Evolutionary conservation across 192 early-diverging fungal genomes (phyloP).

Genomic region (Coemansia sp.): DNA sequence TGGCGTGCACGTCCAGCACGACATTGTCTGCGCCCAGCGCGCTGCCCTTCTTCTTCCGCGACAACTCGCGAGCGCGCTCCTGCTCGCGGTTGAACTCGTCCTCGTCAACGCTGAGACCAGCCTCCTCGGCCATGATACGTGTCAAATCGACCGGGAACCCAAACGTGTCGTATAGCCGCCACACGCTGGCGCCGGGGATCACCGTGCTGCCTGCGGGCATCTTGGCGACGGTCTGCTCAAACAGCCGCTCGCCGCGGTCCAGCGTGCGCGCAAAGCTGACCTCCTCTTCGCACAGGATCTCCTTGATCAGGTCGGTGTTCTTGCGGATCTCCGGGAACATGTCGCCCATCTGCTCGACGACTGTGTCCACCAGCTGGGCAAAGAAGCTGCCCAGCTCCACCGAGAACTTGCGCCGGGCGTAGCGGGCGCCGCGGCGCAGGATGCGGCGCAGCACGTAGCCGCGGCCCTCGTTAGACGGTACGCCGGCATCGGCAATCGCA

Average conservation of each 20-base stretch:
- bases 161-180: conserved; percentile 98
- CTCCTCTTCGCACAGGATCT: conserved; percentile 96
- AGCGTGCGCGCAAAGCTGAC: conserved; percentile 91
- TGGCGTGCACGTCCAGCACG: conserved; percentile 85
- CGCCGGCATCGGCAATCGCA: conserved; percentile 92
- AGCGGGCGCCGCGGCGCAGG: conserved; percentile 88
- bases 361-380: conserved; percentile 84
- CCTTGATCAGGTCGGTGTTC: conserved; percentile 80
- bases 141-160: conserved; percentile 99
- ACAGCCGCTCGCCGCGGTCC: conserved; percentile 94
- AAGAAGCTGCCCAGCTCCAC: conserved; percentile 91
- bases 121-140: conserved; percentile 97
- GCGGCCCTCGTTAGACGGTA: conserved; percentile 96
- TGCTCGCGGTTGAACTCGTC: conserved; percentile 74
- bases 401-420: conserved; percentile 88
- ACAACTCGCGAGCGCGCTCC: conserved; percentile 71
- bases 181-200: conserved; percentile 85
- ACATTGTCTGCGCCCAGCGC: conserved; percentile 57
- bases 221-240: conserved; percentile 68
- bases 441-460: conserved; percentile 98
- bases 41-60: conserved; percentile 57
- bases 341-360: conserved; percentile 85
- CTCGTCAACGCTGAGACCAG: conserved; percentile 80
- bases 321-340: conserved; percentile 85
- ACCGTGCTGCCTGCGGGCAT: conserved; percentile 48